Evolutionary conservation across 345 rosid genomes (phyloP).

Genomic region (Populus davidiana): DNA sequence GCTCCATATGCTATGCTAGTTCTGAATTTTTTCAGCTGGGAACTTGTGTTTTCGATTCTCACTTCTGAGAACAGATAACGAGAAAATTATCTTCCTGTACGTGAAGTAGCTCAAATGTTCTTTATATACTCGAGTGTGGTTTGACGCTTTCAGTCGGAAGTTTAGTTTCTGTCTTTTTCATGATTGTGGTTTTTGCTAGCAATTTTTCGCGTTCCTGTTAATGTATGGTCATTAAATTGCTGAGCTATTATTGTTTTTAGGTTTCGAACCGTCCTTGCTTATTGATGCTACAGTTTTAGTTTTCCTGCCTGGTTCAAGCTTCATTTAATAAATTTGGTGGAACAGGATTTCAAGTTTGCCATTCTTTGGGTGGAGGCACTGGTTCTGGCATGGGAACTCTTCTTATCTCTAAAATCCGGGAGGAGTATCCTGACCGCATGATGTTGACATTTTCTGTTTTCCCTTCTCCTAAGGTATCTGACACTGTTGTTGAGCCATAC

Average conservation of each 20-base stretch:
- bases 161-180: not conserved
- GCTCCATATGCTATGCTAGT: not conserved
- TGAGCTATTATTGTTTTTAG: not conserved
- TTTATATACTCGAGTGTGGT: not conserved
- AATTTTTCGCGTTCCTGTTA: not conserved
- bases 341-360: conserved; percentile 29
- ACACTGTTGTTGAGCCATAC: conserved; percentile 28
- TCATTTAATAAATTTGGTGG: not conserved
- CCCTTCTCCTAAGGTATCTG: conserved; percentile 29
- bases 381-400: conserved; percentile 32
- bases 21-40: not conserved
- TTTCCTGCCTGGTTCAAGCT: not conserved
- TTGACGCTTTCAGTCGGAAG: not conserved
- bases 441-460: conserved; percentile 28
- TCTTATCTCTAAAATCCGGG: conserved; percentile 26
- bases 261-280: not conserved
- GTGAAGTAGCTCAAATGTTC: not conserved
- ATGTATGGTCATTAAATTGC: not conserved
- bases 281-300: not conserved
- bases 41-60: not conserved
- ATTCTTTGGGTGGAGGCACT: conserved; percentile 31
- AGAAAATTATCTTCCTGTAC: not conserved
- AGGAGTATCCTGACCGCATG: conserved; percentile 30
- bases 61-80: not conserved
- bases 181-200: not conserved